phyloP scores from a whole-genome alignment of 2,329 filamentous ascomycete species.

The Phialemoniopsis sp. region DNA sequence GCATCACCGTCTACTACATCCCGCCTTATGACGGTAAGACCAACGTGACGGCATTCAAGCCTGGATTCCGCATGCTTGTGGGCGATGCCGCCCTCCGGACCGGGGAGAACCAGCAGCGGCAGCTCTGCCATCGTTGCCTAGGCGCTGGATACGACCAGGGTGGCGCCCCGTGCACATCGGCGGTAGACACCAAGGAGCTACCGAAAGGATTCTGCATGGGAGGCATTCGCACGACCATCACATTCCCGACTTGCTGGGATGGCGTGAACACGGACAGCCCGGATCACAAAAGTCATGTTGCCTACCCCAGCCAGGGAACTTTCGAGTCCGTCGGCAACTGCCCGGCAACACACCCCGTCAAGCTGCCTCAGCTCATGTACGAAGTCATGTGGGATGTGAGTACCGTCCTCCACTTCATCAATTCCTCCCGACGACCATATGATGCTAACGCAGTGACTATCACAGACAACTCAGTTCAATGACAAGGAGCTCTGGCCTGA shows the following conservation, averaged over 20 bases:
- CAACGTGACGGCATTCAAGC: slow-evolving; percentile 31
- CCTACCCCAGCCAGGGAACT: slow-evolving; percentile 33
- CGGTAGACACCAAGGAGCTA: slow-evolving; percentile 39
- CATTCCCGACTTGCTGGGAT: slow-evolving; percentile 46
- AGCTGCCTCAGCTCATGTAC: slow-evolving; percentile 56
- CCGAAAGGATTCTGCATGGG: slow-evolving; percentile 45
- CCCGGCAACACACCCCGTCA: slow-evolving; percentile 44
- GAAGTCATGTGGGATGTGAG: slow-evolving; percentile 50
- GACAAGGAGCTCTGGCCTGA: slow-evolving; percentile 9
- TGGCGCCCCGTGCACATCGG: slow-evolving; percentile 23
- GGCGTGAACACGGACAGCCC: slow-evolving; percentile 40
- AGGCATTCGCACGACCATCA: slow-evolving; percentile 44
- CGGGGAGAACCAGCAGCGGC: slow-evolving; percentile 3
- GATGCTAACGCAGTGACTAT: not conserved
- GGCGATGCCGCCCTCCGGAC: slow-evolving; percentile 18
- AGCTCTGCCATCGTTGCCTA: slow-evolving; percentile 9
- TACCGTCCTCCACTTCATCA: no score
- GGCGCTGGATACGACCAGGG: slow-evolving; percentile 14
- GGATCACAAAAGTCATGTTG: slow-evolving; percentile 46
- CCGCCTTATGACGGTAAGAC: slow-evolving; percentile 18
- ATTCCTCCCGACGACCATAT: no score
- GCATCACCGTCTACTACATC: slow-evolving; percentile 34
- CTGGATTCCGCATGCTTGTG: slow-evolving; percentile 37
- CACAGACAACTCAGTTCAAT: slow-evolving; percentile 16
- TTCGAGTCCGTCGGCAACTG: slow-evolving; percentile 39